Evolutionary conservation across 306 rosid genomes (phyloP).

Genomic region (Chamaecrista fasciculata): DNA sequence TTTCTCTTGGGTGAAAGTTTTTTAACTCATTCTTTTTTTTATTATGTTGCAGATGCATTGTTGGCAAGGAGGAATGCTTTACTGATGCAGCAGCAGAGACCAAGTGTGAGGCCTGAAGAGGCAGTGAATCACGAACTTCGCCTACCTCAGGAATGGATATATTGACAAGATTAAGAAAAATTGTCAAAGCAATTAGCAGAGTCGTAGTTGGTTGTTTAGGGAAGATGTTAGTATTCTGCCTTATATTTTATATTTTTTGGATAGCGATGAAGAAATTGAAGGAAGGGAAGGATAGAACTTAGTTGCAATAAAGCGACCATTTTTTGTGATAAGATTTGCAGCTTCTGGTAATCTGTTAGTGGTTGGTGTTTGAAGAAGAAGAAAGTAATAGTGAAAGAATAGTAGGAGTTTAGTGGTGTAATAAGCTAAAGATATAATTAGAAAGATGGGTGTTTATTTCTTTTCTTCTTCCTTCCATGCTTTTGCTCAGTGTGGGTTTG

Average conservation of each 20-base stretch:
- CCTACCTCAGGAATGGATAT: constrained; percentile 88
- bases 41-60: constrained; percentile 50
- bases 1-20: no score
- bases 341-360: constrained; percentile 31
- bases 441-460: no score
- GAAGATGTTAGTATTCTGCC: constrained; percentile 29
- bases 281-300: constrained; percentile 46
- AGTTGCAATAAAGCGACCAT: constrained; percentile 61
- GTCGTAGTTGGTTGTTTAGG: constrained; percentile 35
- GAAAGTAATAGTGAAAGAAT: constrained; percentile 28
- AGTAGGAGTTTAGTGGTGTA: constrained; percentile 36
- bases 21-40: no score
- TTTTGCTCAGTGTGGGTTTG: no score
- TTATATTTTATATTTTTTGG: not conserved
- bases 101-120: constrained; percentile 43
- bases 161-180: constrained; percentile 16
- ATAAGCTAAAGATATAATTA: constrained; percentile 37
- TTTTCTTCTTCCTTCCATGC: constrained; percentile 36
- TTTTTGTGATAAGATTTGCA: constrained; percentile 50
- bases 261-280: constrained; percentile 40
- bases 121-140: constrained; percentile 50
- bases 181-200: constrained; percentile 22
- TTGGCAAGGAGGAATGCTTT: constrained; percentile 55
- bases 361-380: constrained; percentile 22
- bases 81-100: constrained; percentile 50